phyloP scores from a whole-genome alignment of 768 basidiomycete genomes.

The Tephrocybe sp. region DNA sequence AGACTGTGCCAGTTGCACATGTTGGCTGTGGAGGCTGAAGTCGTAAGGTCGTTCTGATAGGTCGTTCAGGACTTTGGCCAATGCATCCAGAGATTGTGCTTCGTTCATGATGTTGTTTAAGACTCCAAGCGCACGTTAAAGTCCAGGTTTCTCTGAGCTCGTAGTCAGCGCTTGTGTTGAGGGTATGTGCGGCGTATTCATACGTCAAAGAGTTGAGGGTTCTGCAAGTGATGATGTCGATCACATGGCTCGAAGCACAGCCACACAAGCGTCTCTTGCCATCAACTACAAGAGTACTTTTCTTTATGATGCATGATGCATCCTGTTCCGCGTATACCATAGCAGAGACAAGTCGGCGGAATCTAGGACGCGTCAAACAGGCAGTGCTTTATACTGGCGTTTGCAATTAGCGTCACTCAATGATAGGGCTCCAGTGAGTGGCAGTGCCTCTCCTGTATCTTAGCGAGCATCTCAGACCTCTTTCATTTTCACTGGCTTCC shows the following conservation, averaged over 20 bases:
- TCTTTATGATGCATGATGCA: no score
- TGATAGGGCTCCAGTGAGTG: no score
- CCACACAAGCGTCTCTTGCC: no score
- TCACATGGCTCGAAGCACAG: no score
- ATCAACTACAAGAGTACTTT: no score
- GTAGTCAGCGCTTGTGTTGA: no score
- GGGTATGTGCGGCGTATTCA: neutral
- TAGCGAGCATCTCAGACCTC: no score
- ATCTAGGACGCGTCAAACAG: neutral
- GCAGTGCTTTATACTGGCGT: neutral
- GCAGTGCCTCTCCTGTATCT: no score
- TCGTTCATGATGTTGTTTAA: conserved; percentile 46
- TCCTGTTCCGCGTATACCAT: neutral
- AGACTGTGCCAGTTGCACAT: conserved; percentile 61
- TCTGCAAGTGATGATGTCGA: no score
- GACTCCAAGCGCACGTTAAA: neutral
- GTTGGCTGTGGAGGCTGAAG: conserved; percentile 61
- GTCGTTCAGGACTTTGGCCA: conserved; percentile 57
- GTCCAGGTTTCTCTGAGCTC: neutral
- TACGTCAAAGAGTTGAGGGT: neutral
- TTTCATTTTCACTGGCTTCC: no score
- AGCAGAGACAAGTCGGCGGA: neutral
- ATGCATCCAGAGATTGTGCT: conserved; percentile 59
- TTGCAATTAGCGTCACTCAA: neutral
- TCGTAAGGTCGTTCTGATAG: conserved; percentile 62